A percentile compares a stretch with the other conserved stretches of the same genome.
These are phyloP conservation scores for Fragilaria radians DNA, from an alignment of 108 stramenopile genomes.

Conservation along the genomic window DNA sequence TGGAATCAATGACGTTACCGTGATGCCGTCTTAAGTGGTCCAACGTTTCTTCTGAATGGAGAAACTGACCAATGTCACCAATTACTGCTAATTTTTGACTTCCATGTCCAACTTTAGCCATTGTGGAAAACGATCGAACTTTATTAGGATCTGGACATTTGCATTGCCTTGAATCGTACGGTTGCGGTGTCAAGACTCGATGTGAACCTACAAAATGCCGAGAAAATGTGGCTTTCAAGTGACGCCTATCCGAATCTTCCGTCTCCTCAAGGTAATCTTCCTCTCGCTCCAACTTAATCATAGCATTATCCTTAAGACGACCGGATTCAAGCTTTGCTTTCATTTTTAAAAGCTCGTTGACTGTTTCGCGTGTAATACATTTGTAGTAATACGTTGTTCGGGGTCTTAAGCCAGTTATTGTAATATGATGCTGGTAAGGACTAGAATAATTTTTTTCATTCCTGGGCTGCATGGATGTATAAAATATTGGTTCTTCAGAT, in stretches of 20 bases:
- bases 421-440: conserved; percentile 54
- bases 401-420: conserved; percentile 44
- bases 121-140: conserved; percentile 36
- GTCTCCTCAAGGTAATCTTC: background rate
- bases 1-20: conserved; percentile 32
- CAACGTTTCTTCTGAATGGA: conserved; percentile 33
- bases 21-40: conserved; percentile 27
- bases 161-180: conserved; percentile 1
- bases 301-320: background rate
- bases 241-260: conserved; percentile 4
- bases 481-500: conserved; percentile 17
- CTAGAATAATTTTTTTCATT: conserved; percentile 20
- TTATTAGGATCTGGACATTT: conserved; percentile 19
- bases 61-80: conserved; percentile 47
- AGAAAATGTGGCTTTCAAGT: background rate
- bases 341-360: background rate
- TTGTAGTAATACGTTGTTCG: conserved; percentile 55
- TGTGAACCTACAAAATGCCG: background rate
- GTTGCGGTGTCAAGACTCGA: background rate
- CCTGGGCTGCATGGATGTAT: conserved; percentile 8
- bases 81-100: conserved; percentile 25
- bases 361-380: conserved; percentile 15
- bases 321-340: background rate
- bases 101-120: conserved; percentile 9
- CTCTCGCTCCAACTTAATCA: no score